Percentiles rank a stretch among this genome's conserved stretches.
phyloP scores from a whole-genome alignment of 1,284 basidiomycete species.

The Ustilago tritici region DNA sequence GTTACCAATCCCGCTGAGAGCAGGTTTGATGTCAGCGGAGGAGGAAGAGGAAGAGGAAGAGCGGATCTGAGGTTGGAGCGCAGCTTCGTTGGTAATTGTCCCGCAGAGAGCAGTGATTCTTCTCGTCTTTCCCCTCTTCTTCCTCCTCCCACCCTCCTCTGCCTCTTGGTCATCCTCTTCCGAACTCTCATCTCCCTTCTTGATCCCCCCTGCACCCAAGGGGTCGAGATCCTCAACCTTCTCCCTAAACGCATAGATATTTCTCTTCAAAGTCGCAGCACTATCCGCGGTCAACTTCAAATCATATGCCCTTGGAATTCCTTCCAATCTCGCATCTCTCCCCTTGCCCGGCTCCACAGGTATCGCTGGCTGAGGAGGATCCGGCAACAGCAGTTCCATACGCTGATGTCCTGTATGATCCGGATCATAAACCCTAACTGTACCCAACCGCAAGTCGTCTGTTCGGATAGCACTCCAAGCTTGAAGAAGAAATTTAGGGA shows the following conservation, averaged over 20 bases:
- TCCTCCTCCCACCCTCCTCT: slow-evolving; percentile 13
- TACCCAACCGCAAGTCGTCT: slow-evolving; percentile 72
- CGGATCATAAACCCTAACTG: slow-evolving; percentile 72
- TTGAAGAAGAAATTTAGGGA: slow-evolving; percentile 73
- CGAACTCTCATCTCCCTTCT: slow-evolving; percentile 23
- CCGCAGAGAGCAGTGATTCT: slow-evolving; percentile 57
- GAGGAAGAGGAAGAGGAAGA: slow-evolving; percentile 3
- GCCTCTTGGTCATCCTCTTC: slow-evolving; percentile 29
- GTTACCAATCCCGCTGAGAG: slow-evolving; percentile 41
- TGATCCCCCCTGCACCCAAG: not conserved
- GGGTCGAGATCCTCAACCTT: slow-evolving; percentile 37
- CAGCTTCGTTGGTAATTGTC: slow-evolving; percentile 64
- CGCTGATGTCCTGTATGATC: slow-evolving; percentile 62
- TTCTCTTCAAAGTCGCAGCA: slow-evolving; percentile 46
- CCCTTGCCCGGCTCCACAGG: slow-evolving; percentile 43
- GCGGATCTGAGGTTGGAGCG: slow-evolving; percentile 60
- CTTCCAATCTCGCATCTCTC: slow-evolving; percentile 34
- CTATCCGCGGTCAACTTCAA: slow-evolving; percentile 60
- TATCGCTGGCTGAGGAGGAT: slow-evolving; percentile 50
- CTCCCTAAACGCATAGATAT: slow-evolving; percentile 66
- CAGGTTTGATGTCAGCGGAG: slow-evolving; percentile 31
- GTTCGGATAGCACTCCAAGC: slow-evolving; percentile 72
- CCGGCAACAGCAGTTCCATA: slow-evolving; percentile 66
- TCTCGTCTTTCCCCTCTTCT: slow-evolving; percentile 32
- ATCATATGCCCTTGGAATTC: slow-evolving; percentile 61